A percentile compares a stretch with the other conserved stretches of the same genome.
These are phyloP conservation scores for Paramarasmius palmivorus DNA, from an alignment of 1,284 basidiomycete species.

Conservation along the genomic window DNA sequence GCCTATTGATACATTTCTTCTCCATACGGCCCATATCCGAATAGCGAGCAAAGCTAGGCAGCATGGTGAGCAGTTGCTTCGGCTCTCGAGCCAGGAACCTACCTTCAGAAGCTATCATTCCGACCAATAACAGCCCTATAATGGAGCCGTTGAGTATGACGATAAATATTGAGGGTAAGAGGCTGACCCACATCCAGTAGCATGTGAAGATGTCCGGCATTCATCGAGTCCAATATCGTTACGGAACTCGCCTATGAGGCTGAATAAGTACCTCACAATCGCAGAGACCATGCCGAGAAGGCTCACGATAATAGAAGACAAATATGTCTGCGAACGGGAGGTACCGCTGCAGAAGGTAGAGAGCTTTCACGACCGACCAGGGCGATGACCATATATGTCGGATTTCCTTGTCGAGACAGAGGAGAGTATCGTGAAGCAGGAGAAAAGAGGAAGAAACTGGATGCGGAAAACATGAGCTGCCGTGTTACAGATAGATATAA, in stretches of 20 bases:
- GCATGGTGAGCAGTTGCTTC: too few relatives aligned
- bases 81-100: too few relatives aligned
- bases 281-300: not conserved
- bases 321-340: slow-evolving; percentile 7
- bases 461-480: not conserved
- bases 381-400: slow-evolving; percentile 2
- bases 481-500: too few relatives aligned
- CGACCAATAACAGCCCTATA: too few relatives aligned
- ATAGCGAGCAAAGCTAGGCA: too few relatives aligned
- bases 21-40: too few relatives aligned
- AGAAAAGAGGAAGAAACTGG: not conserved
- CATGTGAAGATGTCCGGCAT: not conserved
- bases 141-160: too few relatives aligned
- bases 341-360: slow-evolving; percentile 8
- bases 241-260: not conserved
- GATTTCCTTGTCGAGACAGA: not conserved
- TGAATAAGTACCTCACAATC: not conserved
- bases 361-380: slow-evolving; percentile 5
- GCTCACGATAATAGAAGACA: not conserved
- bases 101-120: too few relatives aligned
- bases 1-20: too few relatives aligned
- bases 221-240: not conserved
- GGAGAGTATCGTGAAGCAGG: not conserved
- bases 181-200: too few relatives aligned
- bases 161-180: too few relatives aligned